Percentiles rank a stretch among this genome's conserved stretches.
These are phyloP conservation scores for Cairneyella variabilis DNA, from an alignment of 495 filamentous ascomycete genomes.

Conservation along the genomic window DNA sequence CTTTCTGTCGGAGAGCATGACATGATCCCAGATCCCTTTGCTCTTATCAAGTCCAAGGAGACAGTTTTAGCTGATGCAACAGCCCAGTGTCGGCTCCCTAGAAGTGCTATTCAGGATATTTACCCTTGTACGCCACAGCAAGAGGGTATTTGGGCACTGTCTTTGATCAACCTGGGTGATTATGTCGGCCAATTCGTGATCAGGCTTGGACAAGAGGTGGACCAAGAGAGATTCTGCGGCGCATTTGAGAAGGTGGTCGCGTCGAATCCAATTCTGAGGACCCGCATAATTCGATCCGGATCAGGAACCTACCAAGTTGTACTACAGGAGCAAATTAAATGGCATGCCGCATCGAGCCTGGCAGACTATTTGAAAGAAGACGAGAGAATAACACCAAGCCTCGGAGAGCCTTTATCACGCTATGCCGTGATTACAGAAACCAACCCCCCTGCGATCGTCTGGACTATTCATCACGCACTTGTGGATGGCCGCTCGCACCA, in stretches of 20 bases:
- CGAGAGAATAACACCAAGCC: background rate
- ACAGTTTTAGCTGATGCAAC: background rate
- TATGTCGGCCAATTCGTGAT: constrained; percentile 52
- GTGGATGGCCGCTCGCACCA: constrained; percentile 66
- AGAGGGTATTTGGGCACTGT: constrained; percentile 64
- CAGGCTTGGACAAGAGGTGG: constrained; percentile 38
- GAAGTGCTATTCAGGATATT: constrained; percentile 51
- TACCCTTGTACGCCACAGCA: constrained; percentile 71
- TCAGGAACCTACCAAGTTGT: constrained; percentile 51
- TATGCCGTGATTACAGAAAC: constrained; percentile 16
- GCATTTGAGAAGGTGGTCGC: constrained; percentile 50
- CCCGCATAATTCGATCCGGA: constrained; percentile 46
- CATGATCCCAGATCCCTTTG: background rate
- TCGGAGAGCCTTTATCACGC: constrained; percentile 20
- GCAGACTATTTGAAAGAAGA: background rate
- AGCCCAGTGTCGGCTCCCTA: background rate
- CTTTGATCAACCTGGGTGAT: constrained; percentile 48
- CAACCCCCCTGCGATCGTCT: constrained; percentile 38
- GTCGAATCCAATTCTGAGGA: constrained; percentile 49
- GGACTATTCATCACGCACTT: constrained; percentile 62
- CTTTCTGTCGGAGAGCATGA: background rate
- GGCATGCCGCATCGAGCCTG: background rate
- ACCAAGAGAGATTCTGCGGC: constrained; percentile 44
- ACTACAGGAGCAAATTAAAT: constrained; percentile 22
- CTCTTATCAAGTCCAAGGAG: background rate